Conservation (phyloP, 805 yeast species). For the Huiozyma sinensis region DNA sequence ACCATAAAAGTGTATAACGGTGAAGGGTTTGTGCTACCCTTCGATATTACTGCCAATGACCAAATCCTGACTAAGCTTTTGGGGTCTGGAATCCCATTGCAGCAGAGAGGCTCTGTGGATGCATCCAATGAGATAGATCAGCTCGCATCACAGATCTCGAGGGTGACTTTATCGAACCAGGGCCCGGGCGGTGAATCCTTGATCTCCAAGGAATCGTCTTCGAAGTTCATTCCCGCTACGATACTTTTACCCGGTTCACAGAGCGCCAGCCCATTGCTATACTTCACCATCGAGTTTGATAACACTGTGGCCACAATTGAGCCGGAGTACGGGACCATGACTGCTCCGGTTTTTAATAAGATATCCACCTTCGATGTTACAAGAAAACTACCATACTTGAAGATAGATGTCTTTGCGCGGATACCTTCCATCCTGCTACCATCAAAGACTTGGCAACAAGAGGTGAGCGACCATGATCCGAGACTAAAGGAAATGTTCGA, state of each 20-base stretch:
- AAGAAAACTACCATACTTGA: constrained; percentile 47
- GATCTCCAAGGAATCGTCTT: constrained; percentile 23
- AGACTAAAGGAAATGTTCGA: constrained; percentile 22
- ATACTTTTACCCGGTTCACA: constrained; percentile 45
- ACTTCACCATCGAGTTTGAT: constrained; percentile 87
- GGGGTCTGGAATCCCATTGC: constrained; percentile 36
- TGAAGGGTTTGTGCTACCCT: constrained; percentile 57
- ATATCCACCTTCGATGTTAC: constrained; percentile 87
- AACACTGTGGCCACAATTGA: constrained; percentile 85
- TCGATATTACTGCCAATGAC: constrained; percentile 53
- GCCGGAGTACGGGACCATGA: constrained; percentile 74
- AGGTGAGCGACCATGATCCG: constrained; percentile 17
- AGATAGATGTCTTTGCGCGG: constrained; percentile 68
- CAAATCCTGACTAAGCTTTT: constrained; percentile 56
- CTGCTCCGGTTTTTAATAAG: constrained; percentile 73
- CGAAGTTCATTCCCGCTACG: constrained; percentile 39
- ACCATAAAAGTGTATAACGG: constrained; percentile 71
- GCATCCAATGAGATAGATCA: constrained; percentile 15
- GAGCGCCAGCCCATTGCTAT: constrained; percentile 57
- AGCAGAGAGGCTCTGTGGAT: constrained; percentile 2
- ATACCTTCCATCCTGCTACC: constrained; percentile 57
- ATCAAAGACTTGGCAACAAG: constrained; percentile 28
- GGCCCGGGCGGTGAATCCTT: constrained; percentile 28
- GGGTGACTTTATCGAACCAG: constrained; percentile 19
- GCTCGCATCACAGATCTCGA: constrained; percentile 19